Conservation (phyloP, 192 early-diverging fungal genomes). For the Rhizoclosmatium globosum region DNA sequence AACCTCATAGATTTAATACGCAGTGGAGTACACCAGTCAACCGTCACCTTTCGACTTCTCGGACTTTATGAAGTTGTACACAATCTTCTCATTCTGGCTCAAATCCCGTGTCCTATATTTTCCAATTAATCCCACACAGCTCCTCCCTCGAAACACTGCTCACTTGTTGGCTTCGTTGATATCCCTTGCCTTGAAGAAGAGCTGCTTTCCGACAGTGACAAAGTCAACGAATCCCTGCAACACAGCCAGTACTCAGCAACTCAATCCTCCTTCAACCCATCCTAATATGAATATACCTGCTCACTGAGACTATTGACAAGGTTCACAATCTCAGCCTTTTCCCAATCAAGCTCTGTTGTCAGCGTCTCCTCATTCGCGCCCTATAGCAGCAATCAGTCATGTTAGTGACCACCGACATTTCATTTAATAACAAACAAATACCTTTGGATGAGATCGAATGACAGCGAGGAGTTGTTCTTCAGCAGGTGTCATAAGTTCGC, state of each 20-base stretch:
- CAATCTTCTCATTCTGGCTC: slow-evolving; percentile 74
- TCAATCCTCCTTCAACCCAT: background rate
- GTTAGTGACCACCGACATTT: background rate
- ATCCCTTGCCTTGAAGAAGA: slow-evolving; percentile 52
- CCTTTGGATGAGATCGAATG: slow-evolving; percentile 29
- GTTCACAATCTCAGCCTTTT: slow-evolving; percentile 8
- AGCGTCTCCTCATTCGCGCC: slow-evolving; percentile 18
- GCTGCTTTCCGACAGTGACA: slow-evolving; percentile 44
- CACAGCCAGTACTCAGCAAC: background rate
- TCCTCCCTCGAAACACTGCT: background rate
- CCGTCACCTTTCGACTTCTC: slow-evolving; percentile 75
- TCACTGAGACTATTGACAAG: slow-evolving; percentile 22
- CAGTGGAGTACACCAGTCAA: background rate
- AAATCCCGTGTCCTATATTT: slow-evolving; percentile 57
- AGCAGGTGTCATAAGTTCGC: background rate
- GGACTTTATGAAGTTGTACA: slow-evolving; percentile 85
- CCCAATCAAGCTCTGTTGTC: background rate
- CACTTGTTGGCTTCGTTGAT: slow-evolving; percentile 49
- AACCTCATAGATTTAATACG: too few species aligned
- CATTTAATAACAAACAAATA: background rate
- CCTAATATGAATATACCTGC: background rate
- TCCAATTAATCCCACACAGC: background rate
- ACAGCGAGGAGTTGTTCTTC: slow-evolving; percentile 14
- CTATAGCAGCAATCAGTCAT: background rate
- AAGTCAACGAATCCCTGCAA: slow-evolving; percentile 54